Base-by-base conservation (phyloP, 768 basidiomycete genomes). In the Saitozyma sp. region DNA sequence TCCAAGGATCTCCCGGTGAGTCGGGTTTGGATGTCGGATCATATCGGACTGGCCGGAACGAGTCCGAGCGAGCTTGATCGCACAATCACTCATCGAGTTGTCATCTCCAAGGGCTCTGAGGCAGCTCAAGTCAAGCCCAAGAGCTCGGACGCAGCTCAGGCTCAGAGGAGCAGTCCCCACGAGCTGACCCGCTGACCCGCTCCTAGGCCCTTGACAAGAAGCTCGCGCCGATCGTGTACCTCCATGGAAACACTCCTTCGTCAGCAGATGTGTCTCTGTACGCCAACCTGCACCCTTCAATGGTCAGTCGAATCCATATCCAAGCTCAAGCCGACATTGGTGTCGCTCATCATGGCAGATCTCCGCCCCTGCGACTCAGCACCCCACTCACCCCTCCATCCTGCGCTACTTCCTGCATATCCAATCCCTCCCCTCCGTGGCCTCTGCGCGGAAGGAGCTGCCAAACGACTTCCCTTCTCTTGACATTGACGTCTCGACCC, bases 331-430 rank as follows among this genome's bases (percentile, higher is more conserved):
- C 29, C 29, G 29, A 29, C 29, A 5, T 29, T 29, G 11, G 16
- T 10, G 2, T 42, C 6, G 58, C 57, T 60, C 37, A 60, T 40
- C 38, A 20, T 20, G 13, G 11, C 38, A 57, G 58, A 8, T 58
- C 46, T 42, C 46, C 11, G 58, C 62, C 41, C 77, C 95, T 88
- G 85, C 89, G 9, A 86, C 87, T 73, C 85, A 89, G 75, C 89
- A 90, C 82, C 88, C 90, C 76, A 81, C 87, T 16, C 85, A 87
- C 58, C 92, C 95, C 6, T 84, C 90, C 19, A 78, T 98, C 45
- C 90, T 90, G 48, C 90, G 96, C 50, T 97, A 95, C 83, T 95
- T 98, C 76, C 89, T 94, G 80, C 92, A 97, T 80, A 85, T 99
- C 62, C 95, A 98, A 81, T 84, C 86, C 51, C 83, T 83, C 19